Evolutionary conservation across 2,329 filamentous ascomycete species (phyloP), one percentile per base, ranked within the genome.

Genomic region (Colletotrichum viniferum): DNA sequence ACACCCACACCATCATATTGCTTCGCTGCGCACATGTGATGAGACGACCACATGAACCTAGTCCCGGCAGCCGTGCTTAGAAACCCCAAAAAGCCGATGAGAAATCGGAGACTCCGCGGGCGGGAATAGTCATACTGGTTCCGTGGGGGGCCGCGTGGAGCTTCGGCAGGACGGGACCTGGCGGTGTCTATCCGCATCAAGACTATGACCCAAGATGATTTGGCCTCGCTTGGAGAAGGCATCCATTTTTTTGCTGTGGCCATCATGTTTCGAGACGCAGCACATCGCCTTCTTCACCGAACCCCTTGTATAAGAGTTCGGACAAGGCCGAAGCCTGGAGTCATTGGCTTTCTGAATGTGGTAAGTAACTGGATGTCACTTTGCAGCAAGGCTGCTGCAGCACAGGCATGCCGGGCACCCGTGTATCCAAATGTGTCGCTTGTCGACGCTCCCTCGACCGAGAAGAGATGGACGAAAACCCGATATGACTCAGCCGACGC

Each of bases 401-500:
- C 36, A 58, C 43, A 68, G 30, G 56, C n/a, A 36, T 48, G 58
- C 60, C 61, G 69, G 69, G 73, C 69, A 72, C 52, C 34, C 67
- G 36, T 60, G n/a, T 55, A 43, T 62, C 38, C 56, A 30, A 62
- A 30, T 74, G 18, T 61, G 34, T 48, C 72, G 69, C 62, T 67
- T 55, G 26, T 26, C 34, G 26, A 66, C 30, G 56, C 43, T 71
- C 32, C 56, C 63, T 58, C 43, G 73, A 24, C 38, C 34, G 48
- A 55, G 43, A 63, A 62, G 38, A 24, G 36, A 36, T 8, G 24
- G 48, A 62, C 14, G 55, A 38, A 62, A 62, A 48, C 16, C 43
- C 63, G 69, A 18, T 55, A 71, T 73, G 73, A 75, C 52, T 73
- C 73, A 73, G 73, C 73, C 21, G 73, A 18, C 63, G 69, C 62